A percentile compares a stretch with the other conserved stretches of the same genome.
Evolutionary conservation across 2,329 filamentous ascomycete genomes (phyloP).

Genomic region (Ophiostoma sp.): DNA sequence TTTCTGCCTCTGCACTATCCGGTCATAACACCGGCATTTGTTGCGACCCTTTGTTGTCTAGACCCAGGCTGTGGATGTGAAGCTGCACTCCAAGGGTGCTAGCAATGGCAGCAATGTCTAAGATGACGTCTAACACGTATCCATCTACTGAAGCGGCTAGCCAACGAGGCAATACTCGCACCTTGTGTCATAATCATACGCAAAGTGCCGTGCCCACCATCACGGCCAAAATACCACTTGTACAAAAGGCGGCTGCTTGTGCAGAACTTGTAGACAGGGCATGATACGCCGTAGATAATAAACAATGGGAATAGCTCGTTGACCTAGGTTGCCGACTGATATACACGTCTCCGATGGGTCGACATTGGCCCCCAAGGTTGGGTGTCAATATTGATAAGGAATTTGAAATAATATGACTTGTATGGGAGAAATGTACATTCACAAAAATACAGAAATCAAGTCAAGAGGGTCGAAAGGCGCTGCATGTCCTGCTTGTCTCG

Average conservation of each 20-base stretch:
- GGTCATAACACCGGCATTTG: constrained; percentile 1
- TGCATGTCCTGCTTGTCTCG: not conserved
- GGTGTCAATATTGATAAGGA: not conserved
- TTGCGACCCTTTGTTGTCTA: not conserved
- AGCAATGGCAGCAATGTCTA: not conserved
- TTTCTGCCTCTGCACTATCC: not conserved
- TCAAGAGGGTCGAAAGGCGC: too few species aligned
- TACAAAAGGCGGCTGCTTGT: not conserved
- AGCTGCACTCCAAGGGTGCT: not conserved
- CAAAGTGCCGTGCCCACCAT: not conserved
- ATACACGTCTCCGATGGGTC: not conserved
- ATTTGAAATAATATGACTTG: not conserved
- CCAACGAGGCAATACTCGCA: not conserved
- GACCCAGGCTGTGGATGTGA: not conserved
- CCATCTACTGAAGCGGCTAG: constrained; percentile 3
- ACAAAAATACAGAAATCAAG: too few species aligned
- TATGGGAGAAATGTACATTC: not conserved
- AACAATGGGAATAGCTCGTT: not conserved
- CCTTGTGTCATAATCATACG: not conserved
- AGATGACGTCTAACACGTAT: not conserved
- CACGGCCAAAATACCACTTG: not conserved
- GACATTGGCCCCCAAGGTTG: not conserved
- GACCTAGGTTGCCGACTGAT: not conserved
- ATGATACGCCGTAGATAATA: not conserved
- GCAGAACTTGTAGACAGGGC: not conserved